Evolutionary conservation across 139 green algal genomes (phyloP).

Genomic region (Closterium sp.): DNA sequence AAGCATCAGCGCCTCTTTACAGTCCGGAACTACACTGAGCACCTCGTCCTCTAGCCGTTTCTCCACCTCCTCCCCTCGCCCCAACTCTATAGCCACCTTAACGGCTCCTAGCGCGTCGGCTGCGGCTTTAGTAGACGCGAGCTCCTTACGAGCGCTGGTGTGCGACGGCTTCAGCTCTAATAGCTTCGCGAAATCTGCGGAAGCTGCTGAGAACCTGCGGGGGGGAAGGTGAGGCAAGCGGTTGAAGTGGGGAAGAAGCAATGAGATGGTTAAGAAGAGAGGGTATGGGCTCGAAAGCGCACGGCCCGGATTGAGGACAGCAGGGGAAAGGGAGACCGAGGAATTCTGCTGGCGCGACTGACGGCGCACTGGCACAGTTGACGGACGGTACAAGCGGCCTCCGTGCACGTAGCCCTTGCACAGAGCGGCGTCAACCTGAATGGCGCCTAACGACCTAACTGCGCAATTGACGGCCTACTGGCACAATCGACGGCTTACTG

Average conservation of each 20-base stretch:
- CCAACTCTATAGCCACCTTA: not conserved
- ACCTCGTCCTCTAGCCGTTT: constrained; percentile 18
- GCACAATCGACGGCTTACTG: not conserved
- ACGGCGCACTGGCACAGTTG: constrained; percentile 17
- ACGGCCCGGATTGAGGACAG: not conserved
- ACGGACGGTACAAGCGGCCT: constrained; percentile 19
- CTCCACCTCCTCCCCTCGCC: constrained; percentile 3
- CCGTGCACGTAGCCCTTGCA: constrained; percentile 36
- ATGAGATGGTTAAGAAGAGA: not conserved
- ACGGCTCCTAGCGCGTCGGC: constrained; percentile 1
- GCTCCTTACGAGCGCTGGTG: constrained; percentile 31
- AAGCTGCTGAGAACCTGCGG: constrained; percentile 28
- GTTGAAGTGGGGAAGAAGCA: not conserved
- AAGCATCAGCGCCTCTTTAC: constrained; percentile 27
- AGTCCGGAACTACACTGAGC: constrained; percentile 41
- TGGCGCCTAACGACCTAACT: not conserved
- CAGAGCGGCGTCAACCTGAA: constrained; percentile 17
- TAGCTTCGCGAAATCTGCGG: constrained; percentile 30
- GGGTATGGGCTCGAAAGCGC: not conserved
- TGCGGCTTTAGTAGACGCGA: constrained; percentile 4
- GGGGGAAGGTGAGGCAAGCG: not conserved
- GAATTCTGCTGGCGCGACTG: not conserved
- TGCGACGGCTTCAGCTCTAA: constrained; percentile 32
- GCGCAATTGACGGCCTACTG: not conserved
- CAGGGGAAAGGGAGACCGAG: not conserved